Evolutionary conservation across 176 grass and related monocot species (phyloP).

Genomic region (Ampelocalamus luodianensis): DNA sequence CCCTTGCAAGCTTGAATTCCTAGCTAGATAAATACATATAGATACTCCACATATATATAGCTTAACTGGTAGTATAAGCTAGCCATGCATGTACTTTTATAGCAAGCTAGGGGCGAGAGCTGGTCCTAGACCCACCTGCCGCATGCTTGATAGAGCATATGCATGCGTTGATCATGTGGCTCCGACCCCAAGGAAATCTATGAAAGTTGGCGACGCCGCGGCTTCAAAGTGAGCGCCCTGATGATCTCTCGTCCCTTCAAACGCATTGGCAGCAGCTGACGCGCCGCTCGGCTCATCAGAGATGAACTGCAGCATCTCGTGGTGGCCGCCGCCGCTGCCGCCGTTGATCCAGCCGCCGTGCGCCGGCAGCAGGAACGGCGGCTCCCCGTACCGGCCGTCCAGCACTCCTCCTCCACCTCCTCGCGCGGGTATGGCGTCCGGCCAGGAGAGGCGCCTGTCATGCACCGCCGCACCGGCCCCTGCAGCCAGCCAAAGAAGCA

Average conservation of each 20-base stretch:
- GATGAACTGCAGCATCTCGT: slow-evolving; percentile 32
- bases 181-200: slow-evolving; percentile 96
- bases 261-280: slow-evolving; percentile 7
- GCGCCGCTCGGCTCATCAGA: neutral
- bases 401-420: slow-evolving; percentile 2
- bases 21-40: neutral
- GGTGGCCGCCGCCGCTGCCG: neutral
- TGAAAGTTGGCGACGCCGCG: slow-evolving; percentile 60
- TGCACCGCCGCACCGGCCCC: neutral
- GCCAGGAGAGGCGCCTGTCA: slow-evolving; percentile 13
- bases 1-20: neutral
- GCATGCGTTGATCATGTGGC: slow-evolving; percentile 57
- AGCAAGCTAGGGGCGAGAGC: slow-evolving; percentile 25
- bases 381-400: slow-evolving; percentile 14
- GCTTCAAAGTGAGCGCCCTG: slow-evolving; percentile 35
- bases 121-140: slow-evolving; percentile 41
- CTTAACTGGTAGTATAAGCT: neutral
- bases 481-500: neutral
- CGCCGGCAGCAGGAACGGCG: slow-evolving; percentile 20
- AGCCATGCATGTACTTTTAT: neutral
- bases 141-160: slow-evolving; percentile 19
- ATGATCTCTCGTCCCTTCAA: slow-evolving; percentile 32
- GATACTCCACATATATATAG: slow-evolving; percentile 1
- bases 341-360: slow-evolving; percentile 18
- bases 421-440: slow-evolving; percentile 21